phyloP scores from a whole-genome alignment of 116 monocot genomes.

The Dioscorea cayenensis region DNA sequence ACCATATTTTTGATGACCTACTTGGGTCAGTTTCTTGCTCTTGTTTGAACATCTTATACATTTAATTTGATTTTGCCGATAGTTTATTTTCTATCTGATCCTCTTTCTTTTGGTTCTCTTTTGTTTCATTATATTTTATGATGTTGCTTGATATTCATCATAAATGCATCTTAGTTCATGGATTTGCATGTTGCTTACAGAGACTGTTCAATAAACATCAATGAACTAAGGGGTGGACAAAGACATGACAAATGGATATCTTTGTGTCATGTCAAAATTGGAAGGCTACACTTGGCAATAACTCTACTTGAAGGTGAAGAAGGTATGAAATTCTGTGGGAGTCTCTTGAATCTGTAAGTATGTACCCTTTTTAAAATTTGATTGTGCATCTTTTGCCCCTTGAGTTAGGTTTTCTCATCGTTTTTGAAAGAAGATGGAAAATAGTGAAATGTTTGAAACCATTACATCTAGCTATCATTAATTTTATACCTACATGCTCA shows the following conservation, averaged over 20 bases:
- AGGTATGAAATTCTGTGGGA: slow-evolving; percentile 11
- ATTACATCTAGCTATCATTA: too few relatives aligned
- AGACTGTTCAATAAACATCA: slow-evolving; percentile 49
- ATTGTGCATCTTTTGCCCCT: too few relatives aligned
- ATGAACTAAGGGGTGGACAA: slow-evolving; percentile 51
- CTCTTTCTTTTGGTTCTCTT: background rate
- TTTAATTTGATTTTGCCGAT: background rate
- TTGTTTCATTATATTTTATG: background rate
- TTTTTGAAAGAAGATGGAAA: too few relatives aligned
- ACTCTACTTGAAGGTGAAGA: slow-evolving; percentile 33
- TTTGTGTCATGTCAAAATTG: slow-evolving; percentile 63
- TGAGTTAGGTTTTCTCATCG: too few relatives aligned
- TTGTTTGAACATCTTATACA: background rate
- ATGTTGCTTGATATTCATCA: background rate
- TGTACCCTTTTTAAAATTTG: too few relatives aligned
- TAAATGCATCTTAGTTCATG: background rate
- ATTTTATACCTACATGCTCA: background rate
- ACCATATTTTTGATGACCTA: slow-evolving; percentile 68
- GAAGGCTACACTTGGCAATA: slow-evolving; percentile 72
- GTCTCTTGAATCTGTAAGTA: too few relatives aligned
- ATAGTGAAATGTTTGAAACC: too few relatives aligned
- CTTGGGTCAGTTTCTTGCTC: slow-evolving; percentile 59
- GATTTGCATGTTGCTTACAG: slow-evolving; percentile 20
- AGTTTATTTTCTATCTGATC: background rate
- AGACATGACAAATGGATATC: slow-evolving; percentile 74